Evolutionary conservation across 2,329 filamentous ascomycete species (phyloP), one percentile per base, ranked within the genome.

Genomic region (Coniochaeta prunicola): DNA sequence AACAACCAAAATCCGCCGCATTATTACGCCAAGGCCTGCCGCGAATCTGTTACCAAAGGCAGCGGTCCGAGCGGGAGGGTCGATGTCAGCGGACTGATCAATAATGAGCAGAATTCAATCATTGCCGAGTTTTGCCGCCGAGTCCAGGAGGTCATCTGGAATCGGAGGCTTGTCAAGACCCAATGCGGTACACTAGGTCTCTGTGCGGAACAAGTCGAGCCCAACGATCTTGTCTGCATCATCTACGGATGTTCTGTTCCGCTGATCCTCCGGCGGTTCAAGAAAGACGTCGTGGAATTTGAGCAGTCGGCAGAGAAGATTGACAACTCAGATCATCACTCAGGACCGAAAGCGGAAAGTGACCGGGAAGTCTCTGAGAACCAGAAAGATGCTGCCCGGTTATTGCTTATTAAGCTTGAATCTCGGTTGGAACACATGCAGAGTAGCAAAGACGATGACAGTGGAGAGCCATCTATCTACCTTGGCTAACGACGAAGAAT

Each of bases 101-200:
- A 64, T 31, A 66, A 62, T 38, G 67, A 70, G 55, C 57, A 59
- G 1, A 68, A 68, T 58, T 67, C 63, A 1, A 68, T 69, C 40
- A 60, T 68, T 12, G 62, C 67, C 2, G 62, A 68, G 59, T 67
- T 69, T 53, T 67, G 63, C 48, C 62, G 64, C 1, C 59, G 67
- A 3, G 63, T 66, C 0, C 65, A 69, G n/a, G 66, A 63, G 2
- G 66, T 68, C 4, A 68, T 69, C 7, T 68, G 66, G 66, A 66
- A 65, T 33, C 64, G 67, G 0, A 30, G 58, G 6, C 60, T 68
- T 40, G 58, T 69, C 55, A 64, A 62, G 42, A 68, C 66, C 1
- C 53, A 59, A 3, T 24, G 31, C 1, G 56, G 58, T 9, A 40
- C 30, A 8, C 60, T 66, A 1, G 65, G 64, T 2, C 42, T 67